Percentiles rank a stretch among this genome's conserved stretches.
phyloP scores from a whole-genome alignment of 768 basidiomycete genomes.

The Hericium rajendrae region DNA sequence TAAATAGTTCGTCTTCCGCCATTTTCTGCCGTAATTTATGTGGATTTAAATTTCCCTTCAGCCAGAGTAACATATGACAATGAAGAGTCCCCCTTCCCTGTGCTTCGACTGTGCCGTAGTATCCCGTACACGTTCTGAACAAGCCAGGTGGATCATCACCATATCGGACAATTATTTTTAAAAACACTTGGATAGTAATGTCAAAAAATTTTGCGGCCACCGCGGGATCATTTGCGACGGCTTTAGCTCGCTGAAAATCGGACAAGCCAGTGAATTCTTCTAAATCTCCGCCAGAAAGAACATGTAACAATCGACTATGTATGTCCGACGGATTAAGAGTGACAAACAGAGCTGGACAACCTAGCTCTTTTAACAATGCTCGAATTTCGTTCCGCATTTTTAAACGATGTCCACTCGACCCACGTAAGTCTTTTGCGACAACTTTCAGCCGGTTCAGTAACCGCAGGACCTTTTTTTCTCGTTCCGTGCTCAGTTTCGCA shows the following conservation, averaged over 20 bases:
- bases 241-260: slow-evolving; percentile 22
- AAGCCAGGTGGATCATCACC: slow-evolving; percentile 18
- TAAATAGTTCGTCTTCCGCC: slow-evolving; percentile 13
- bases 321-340: slow-evolving; percentile 31
- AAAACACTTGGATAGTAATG: slow-evolving; percentile 28
- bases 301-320: slow-evolving; percentile 31
- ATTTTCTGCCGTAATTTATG: not conserved
- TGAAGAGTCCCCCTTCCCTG: slow-evolving; percentile 30
- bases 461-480: not conserved
- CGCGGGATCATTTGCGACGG: slow-evolving; percentile 31
- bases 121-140: slow-evolving; percentile 23
- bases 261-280: slow-evolving; percentile 24
- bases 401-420: not conserved
- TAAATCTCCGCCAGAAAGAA: slow-evolving; percentile 28
- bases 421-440: not conserved
- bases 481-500: not conserved
- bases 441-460: not conserved
- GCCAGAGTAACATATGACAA: slow-evolving; percentile 33
- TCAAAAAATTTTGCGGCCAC: slow-evolving; percentile 34
- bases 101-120: slow-evolving; percentile 33
- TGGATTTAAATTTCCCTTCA: slow-evolving; percentile 15
- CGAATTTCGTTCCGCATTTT: not conserved
- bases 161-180: slow-evolving; percentile 16
- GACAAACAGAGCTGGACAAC: not conserved
- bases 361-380: not conserved